Conservation (phyloP, 306 rosid genomes). For the Corylus avellana region DNA sequence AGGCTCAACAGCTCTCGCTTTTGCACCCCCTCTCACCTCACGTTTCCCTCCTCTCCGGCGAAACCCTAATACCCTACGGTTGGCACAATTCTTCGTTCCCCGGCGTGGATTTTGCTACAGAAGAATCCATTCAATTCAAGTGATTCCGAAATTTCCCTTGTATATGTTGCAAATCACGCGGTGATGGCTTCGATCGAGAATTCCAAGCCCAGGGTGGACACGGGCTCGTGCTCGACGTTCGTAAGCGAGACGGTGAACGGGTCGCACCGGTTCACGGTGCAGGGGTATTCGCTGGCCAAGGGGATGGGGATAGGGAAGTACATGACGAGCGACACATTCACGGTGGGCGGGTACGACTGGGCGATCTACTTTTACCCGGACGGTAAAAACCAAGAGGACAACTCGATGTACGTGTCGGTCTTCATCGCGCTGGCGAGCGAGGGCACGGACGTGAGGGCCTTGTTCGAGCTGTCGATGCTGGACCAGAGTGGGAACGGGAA, state of each 20-base stretch:
- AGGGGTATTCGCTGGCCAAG: slow-evolving; percentile 84
- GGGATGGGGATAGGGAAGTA: slow-evolving; percentile 91
- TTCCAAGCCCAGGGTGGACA: slow-evolving; percentile 44
- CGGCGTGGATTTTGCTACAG: neutral
- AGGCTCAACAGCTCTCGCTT: too few species aligned
- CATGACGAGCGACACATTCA: slow-evolving; percentile 77
- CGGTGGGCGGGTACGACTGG: slow-evolving; percentile 93
- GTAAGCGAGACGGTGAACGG: slow-evolving; percentile 81
- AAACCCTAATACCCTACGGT: neutral
- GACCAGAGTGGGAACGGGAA: slow-evolving; percentile 79
- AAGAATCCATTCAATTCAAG: neutral
- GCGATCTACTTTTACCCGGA: slow-evolving; percentile 93
- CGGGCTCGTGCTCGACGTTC: slow-evolving; percentile 62
- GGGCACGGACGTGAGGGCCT: slow-evolving; percentile 82
- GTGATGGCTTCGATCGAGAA: slow-evolving; percentile 36
- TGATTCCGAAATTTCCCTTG: neutral
- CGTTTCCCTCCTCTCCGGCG: neutral
- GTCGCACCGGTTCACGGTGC: slow-evolving; percentile 73
- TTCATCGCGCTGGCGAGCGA: slow-evolving; percentile 89
- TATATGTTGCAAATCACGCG: neutral
- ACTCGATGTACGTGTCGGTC: slow-evolving; percentile 72
- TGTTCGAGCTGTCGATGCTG: slow-evolving; percentile 71
- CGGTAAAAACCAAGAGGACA: slow-evolving; percentile 88
- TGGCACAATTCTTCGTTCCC: neutral
- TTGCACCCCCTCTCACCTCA: neutral